Base-by-base conservation (phyloP, 2,329 filamentous ascomycete species). In the Ophiostoma montium region DNA sequence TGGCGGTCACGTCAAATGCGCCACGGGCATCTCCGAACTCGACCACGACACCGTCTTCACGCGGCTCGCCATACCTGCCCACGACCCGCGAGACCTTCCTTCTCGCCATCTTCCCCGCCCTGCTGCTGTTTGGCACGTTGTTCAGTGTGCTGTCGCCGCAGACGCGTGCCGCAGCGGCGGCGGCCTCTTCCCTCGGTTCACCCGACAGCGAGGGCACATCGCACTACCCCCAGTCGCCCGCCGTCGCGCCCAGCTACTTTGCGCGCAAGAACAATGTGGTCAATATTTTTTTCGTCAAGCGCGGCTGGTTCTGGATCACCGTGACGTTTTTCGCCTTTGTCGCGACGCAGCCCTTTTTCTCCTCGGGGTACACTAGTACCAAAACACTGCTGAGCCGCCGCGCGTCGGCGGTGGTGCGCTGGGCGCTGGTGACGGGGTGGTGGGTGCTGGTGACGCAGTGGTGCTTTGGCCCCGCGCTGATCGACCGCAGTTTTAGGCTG, bases 381-480 rank as follows among this genome's bases (percentile, higher is more conserved):
- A 35, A 42, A 2, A 54, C 57, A 33, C 13, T 50, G 8, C 21
- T 54, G 3, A 45, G 50, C 27, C 50, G 53, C 62, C 54, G 70
- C 67, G 53, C 57, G 48, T 75, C 11, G 51, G 86, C 84, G 0
- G 60, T 70, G 1, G 46, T 82, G 19, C 75, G 92, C 44, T 98
- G 87, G 72, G 69, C 56, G 0, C 66, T 82, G 9, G 76, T 87
- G 0, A 96, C 92, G 9, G 59, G 67, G 1, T 82, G 81, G 65
- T 98, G 92, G 92, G 71, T 87, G 38, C 67, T 87, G 35, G 80
- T 92, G 16, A 98, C 92, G 55, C 92, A 96, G 69, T 96, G 92
- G 92, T 96, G 81, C 64, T 95, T 98, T 59, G 92, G 92, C 0
- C 81, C 92, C 2, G 74, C 88, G 18, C 70, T 98, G 45, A 90